Conservation (phyloP, 306 rosid genomes). For the Amphicarpaea edgeworthii region DNA sequence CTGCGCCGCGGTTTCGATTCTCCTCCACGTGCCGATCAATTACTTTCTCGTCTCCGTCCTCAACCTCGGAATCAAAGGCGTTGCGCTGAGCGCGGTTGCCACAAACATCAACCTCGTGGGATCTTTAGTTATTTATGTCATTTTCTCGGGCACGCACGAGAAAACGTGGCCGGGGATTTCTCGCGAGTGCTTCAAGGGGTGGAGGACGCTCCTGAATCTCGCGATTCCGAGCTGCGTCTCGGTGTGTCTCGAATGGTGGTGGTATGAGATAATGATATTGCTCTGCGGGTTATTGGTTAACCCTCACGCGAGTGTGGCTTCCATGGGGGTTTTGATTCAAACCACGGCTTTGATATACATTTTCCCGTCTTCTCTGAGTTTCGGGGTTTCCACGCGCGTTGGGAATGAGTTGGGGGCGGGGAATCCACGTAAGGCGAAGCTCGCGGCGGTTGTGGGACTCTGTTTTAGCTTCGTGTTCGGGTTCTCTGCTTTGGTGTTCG, state of each 20-base stretch:
- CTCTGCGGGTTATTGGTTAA: slow-evolving; percentile 42
- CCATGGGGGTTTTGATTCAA: slow-evolving; percentile 55
- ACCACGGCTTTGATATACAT: slow-evolving; percentile 50
- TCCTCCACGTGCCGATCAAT: slow-evolving; percentile 54
- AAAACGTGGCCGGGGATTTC: slow-evolving; percentile 39
- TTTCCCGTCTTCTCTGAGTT: slow-evolving; percentile 48
- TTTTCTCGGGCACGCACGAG: slow-evolving; percentile 1
- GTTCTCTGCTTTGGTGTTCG: slow-evolving; percentile 31
- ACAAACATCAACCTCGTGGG: slow-evolving; percentile 48
- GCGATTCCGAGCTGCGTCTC: slow-evolving; percentile 53
- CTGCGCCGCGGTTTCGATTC: slow-evolving; percentile 43
- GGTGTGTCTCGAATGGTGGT: slow-evolving; percentile 61
- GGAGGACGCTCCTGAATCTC: slow-evolving; percentile 32
- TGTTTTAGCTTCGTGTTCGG: slow-evolving; percentile 45
- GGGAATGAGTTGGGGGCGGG: slow-evolving; percentile 51
- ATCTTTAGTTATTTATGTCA: slow-evolving; percentile 29
- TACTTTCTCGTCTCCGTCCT: slow-evolving; percentile 45
- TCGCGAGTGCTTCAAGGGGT: slow-evolving; percentile 5
- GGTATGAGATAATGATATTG: slow-evolving; percentile 57
- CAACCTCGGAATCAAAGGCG: slow-evolving; percentile 48
- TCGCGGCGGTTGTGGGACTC: slow-evolving; percentile 40
- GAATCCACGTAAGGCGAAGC: slow-evolving; percentile 20
- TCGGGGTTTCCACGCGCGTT: slow-evolving; percentile 52
- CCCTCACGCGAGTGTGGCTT: slow-evolving; percentile 53
- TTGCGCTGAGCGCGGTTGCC: slow-evolving; percentile 46